A percentile compares a stretch with the other conserved stretches of the same genome.
These are phyloP conservation scores for Boechera retrofracta DNA, from an alignment of 345 rosid genomes.

Conservation along the genomic window DNA sequence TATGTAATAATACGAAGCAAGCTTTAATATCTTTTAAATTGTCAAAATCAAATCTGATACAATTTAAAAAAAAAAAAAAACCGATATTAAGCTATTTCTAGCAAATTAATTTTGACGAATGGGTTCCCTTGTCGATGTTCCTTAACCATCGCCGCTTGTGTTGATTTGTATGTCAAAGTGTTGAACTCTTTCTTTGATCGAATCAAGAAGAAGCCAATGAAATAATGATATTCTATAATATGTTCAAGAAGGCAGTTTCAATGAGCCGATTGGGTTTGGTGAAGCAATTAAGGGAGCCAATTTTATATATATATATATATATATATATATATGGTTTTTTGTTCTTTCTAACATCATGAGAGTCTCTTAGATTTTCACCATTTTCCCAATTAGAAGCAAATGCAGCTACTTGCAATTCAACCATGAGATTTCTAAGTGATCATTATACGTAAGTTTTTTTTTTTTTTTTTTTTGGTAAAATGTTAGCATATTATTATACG, in stretches of 20 bases:
- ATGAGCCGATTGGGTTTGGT: background rate
- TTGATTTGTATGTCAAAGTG: conserved; percentile 4
- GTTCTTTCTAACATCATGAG: background rate
- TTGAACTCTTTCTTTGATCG: background rate
- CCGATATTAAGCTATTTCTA: background rate
- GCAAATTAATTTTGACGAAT: conserved; percentile 12
- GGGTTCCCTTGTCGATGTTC: conserved; percentile 5
- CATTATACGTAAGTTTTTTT: background rate
- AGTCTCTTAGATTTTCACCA: background rate
- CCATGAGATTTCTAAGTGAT: background rate
- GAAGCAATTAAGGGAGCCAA: background rate
- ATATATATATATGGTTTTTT: too few relatives aligned
- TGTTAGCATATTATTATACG: too few relatives aligned
- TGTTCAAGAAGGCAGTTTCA: background rate
- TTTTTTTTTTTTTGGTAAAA: too few relatives aligned
- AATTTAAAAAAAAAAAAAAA: background rate
- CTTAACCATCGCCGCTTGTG: conserved; percentile 17
- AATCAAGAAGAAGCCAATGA: background rate
- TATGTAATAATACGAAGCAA: background rate
- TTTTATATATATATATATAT: too few relatives aligned
- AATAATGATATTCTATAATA: background rate
- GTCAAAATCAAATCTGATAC: too few relatives aligned
- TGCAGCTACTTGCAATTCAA: background rate
- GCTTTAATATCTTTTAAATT: too few relatives aligned
- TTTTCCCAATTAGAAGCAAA: background rate